These are phyloP conservation scores for Tricholoma matsutake DNA, from an alignment of 768 basidiomycete genomes.

Conservation along the genomic window DNA sequence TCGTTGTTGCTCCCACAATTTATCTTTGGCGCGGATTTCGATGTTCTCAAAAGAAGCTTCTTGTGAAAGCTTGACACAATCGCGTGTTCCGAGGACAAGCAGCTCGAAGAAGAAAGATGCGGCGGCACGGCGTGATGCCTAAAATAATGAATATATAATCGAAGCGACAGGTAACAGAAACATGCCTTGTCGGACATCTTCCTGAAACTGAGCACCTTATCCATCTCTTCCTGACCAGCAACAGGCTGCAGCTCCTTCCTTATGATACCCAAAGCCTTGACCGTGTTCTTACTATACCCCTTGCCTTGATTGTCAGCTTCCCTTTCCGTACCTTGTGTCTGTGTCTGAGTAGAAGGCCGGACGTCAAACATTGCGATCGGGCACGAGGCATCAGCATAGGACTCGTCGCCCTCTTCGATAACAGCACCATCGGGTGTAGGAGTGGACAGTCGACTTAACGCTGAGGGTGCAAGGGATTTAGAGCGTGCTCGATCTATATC, in stretches of 20 bases:
- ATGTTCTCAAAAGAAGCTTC: constrained; percentile 80
- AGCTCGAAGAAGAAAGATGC: constrained; percentile 98
- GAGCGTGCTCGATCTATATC: constrained; percentile 33
- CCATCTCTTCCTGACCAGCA: constrained; percentile 42
- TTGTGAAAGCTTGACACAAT: constrained; percentile 84
- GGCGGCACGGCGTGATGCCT: constrained; percentile 90
- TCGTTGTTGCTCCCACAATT: constrained; percentile 74
- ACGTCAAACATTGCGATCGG: constrained; percentile 82
- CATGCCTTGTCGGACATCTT: constrained; percentile 74
- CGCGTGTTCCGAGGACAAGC: constrained; percentile 89
- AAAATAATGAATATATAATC: constrained; percentile 8
- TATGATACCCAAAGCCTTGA: constrained; percentile 76
- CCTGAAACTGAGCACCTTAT: constrained; percentile 74
- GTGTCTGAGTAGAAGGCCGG: constrained; percentile 42
- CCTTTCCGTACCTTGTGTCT: constrained; percentile 46
- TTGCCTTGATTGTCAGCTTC: constrained; percentile 53
- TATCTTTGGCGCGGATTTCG: constrained; percentile 74
- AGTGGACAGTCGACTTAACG: constrained; percentile 63
- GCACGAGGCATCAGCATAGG: constrained; percentile 67
- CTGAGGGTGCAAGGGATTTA: constrained; percentile 52
- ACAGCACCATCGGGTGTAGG: constrained; percentile 52
- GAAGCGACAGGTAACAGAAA: neutral
- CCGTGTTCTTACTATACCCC: constrained; percentile 86
- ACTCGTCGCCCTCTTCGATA: constrained; percentile 59
- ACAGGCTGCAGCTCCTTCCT: constrained; percentile 65